A percentile compares a stretch with the other conserved stretches of the same genome.
phyloP scores from a whole-genome alignment of 148 eudicot genomes.

The Camellia granthamiana region DNA sequence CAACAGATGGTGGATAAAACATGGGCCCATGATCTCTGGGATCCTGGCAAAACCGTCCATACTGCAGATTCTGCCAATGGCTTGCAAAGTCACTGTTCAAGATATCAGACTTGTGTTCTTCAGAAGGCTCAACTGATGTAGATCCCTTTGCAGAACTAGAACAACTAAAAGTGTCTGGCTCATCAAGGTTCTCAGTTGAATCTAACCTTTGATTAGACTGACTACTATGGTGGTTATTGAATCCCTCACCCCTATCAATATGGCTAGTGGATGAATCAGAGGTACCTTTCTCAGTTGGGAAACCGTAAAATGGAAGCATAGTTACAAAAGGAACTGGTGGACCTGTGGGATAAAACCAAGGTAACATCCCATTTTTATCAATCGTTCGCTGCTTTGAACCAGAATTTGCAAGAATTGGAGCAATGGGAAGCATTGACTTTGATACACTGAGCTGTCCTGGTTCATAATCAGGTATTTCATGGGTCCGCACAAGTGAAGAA shows the following conservation, averaged over 20 bases:
- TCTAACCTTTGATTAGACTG: slow-evolving; percentile 26
- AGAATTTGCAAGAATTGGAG: slow-evolving; percentile 30
- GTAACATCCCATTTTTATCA: slow-evolving; percentile 33
- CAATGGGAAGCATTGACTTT: slow-evolving; percentile 29
- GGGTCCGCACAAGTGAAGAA: slow-evolving; percentile 15
- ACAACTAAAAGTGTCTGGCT: slow-evolving; percentile 15
- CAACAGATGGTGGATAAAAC: slow-evolving; percentile 30
- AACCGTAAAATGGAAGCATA: slow-evolving; percentile 40
- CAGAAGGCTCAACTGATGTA: slow-evolving; percentile 26
- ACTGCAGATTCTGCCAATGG: slow-evolving; percentile 57
- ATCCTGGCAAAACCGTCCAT: slow-evolving; percentile 52
- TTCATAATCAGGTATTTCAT: slow-evolving; percentile 27
- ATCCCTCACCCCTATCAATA: slow-evolving; percentile 7
- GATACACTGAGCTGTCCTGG: slow-evolving; percentile 23
- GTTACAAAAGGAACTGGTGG: slow-evolving; percentile 43
- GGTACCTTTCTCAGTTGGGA: slow-evolving; percentile 28
- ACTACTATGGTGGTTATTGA: neutral
- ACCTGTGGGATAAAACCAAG: slow-evolving; percentile 47
- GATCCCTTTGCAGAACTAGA: slow-evolving; percentile 20
- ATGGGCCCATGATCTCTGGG: slow-evolving; percentile 29
- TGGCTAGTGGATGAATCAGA: slow-evolving; percentile 12
- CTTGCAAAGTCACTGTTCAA: slow-evolving; percentile 50
- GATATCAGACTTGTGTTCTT: slow-evolving; percentile 40
- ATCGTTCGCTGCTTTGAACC: slow-evolving; percentile 31
- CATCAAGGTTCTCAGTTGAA: slow-evolving; percentile 24